These are phyloP conservation scores for Phytophthora syringae DNA, from an alignment of 352 stramenopile species.

Conservation along the genomic window DNA sequence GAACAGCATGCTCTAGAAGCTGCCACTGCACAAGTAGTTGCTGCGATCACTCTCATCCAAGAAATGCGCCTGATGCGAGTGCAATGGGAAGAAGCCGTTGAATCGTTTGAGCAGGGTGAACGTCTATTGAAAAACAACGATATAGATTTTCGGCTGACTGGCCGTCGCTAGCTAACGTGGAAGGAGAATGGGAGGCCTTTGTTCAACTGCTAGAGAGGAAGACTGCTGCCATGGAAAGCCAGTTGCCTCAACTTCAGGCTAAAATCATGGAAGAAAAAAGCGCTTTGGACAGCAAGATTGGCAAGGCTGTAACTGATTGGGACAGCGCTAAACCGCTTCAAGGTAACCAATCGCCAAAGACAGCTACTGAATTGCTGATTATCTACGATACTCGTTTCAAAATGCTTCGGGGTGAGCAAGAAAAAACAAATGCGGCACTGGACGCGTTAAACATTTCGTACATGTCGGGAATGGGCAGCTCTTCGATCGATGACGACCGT, in stretches of 20 bases:
- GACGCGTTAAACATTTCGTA: constrained; percentile 94
- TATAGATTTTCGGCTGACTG: constrained; percentile 96
- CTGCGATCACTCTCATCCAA: constrained; percentile 90
- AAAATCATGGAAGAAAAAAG: constrained; percentile 98
- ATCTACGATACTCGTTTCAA: constrained; percentile 89
- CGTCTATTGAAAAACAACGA: constrained; percentile 96
- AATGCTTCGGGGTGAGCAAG: constrained; percentile 89
- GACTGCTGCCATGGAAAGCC: constrained; percentile 95
- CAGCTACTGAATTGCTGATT: constrained; percentile 80
- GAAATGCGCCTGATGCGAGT: constrained; percentile 82
- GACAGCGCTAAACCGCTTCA: constrained; percentile 83
- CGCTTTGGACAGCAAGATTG: constrained; percentile 84
- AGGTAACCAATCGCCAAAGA: constrained; percentile 71
- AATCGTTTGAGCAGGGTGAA: constrained; percentile 95
- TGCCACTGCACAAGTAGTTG: constrained; percentile 96
- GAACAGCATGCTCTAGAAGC: constrained; percentile 96
- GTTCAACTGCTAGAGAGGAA: constrained; percentile 90
- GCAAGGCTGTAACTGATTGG: constrained; percentile 79
- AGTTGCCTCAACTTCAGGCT: constrained; percentile 96
- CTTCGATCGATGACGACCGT: constrained; percentile 77
- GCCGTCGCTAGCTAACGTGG: constrained; percentile 96
- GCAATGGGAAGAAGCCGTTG: constrained; percentile 79
- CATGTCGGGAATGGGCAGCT: constrained; percentile 49
- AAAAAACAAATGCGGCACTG: constrained; percentile 95
- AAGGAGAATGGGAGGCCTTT: constrained; percentile 97